These are phyloP conservation scores for Ceratobasidium sp. DNA, from an alignment of 1,284 basidiomycete genomes.

Conservation along the genomic window DNA sequence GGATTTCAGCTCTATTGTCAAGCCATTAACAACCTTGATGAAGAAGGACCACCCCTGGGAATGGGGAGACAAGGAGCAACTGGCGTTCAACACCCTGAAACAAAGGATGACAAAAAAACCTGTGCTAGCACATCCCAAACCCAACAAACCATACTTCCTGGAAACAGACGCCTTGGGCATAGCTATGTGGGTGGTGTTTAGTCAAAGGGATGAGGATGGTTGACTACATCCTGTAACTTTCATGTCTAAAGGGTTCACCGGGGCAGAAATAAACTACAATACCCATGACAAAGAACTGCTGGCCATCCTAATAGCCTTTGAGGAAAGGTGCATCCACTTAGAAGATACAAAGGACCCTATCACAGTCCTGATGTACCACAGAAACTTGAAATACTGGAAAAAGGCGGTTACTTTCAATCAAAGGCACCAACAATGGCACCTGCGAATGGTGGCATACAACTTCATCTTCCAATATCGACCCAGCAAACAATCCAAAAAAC, in stretches of 20 bases:
- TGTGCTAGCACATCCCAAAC: constrained; percentile 31
- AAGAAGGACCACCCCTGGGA: constrained; percentile 48
- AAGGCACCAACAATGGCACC: not conserved
- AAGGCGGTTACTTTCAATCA: constrained; percentile 47
- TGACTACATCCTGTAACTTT: constrained; percentile 26
- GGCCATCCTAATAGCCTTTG: constrained; percentile 41
- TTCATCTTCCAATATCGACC: not conserved
- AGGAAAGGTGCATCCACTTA: not conserved
- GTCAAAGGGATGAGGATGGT: constrained; percentile 12
- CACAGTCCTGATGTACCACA: constrained; percentile 37
- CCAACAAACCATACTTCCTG: constrained; percentile 25
- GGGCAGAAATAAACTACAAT: constrained; percentile 56
- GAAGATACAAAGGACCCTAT: constrained; percentile 43
- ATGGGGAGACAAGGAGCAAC: constrained; percentile 46
- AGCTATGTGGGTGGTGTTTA: constrained; percentile 32
- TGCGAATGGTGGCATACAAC: not conserved
- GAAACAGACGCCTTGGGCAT: constrained; percentile 32
- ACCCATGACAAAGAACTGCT: constrained; percentile 58
- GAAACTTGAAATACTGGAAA: not conserved
- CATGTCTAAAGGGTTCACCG: constrained; percentile 33
- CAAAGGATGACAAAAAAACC: constrained; percentile 11
- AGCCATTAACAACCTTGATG: constrained; percentile 52
- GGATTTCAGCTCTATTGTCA: constrained; percentile 52
- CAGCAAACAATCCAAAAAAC: constrained; percentile 50
- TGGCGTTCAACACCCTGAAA: constrained; percentile 54